Percentiles rank a stretch among this genome's conserved stretches.
phyloP scores from a whole-genome alignment of 2,329 filamentous ascomycete genomes.

The Fusarium udum region DNA sequence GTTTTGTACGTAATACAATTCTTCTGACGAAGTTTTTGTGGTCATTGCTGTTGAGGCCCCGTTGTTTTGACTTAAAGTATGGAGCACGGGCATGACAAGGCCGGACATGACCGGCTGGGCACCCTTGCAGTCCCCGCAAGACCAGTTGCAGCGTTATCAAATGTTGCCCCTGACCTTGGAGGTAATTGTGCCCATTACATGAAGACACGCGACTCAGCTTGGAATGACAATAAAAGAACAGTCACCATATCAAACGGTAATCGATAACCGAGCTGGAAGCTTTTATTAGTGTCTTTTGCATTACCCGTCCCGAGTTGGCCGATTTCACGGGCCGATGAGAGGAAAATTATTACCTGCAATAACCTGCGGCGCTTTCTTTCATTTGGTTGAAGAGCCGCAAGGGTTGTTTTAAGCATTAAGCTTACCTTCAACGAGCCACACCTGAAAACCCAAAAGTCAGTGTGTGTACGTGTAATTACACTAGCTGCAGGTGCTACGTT shows the following conservation, averaged over 20 bases:
- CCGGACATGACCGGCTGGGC: conserved; percentile 39
- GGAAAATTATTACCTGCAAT: conserved; percentile 7
- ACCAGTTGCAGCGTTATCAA: conserved; percentile 20
- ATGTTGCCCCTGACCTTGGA: conserved; percentile 20
- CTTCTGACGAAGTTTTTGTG: conserved; percentile 19
- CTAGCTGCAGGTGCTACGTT: background rate
- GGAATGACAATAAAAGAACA: background rate
- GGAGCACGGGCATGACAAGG: conserved; percentile 8
- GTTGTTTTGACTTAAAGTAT: conserved; percentile 28
- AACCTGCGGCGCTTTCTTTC: conserved; percentile 10
- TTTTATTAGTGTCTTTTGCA: background rate
- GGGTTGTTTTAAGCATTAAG: conserved; percentile 20
- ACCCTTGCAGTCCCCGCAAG: conserved; percentile 32
- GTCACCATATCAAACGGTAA: background rate
- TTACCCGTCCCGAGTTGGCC: background rate
- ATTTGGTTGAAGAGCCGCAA: background rate
- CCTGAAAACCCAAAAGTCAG: background rate
- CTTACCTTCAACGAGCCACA: conserved; percentile 8
- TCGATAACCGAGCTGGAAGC: background rate
- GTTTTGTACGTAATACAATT: conserved; percentile 42
- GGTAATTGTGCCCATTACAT: background rate
- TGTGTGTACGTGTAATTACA: background rate
- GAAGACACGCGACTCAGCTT: background rate
- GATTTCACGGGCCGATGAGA: conserved; percentile 12
- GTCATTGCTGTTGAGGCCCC: conserved; percentile 15